These are phyloP conservation scores for Trichoderma aggressivum DNA, from an alignment of 2,329 filamentous ascomycete species.

Conservation along the genomic window DNA sequence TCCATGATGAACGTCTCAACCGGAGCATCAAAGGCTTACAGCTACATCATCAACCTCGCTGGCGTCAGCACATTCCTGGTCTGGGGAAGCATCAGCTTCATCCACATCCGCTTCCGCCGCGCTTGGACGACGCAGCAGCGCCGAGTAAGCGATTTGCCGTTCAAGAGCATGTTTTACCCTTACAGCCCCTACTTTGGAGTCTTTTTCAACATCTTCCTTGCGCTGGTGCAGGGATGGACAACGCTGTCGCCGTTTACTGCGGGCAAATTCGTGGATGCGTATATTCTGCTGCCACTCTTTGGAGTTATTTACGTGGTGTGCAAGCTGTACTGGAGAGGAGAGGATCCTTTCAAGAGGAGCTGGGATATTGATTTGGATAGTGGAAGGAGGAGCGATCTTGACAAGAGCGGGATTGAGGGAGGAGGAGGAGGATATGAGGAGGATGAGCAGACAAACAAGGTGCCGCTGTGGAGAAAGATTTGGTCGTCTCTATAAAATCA, in stretches of 20 bases:
- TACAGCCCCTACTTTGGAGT: constrained; percentile 59
- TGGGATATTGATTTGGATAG: constrained; percentile 56
- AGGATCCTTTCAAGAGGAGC: constrained; percentile 48
- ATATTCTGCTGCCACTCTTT: constrained; percentile 60
- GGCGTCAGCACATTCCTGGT: constrained; percentile 70
- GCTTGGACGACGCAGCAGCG: constrained; percentile 61
- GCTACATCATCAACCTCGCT: constrained; percentile 66
- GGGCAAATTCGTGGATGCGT: constrained; percentile 60
- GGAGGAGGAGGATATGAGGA: constrained; percentile 30
- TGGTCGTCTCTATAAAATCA: constrained; percentile 39
- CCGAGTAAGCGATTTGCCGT: constrained; percentile 51
- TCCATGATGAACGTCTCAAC: constrained; percentile 73
- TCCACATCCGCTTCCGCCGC: constrained; percentile 67
- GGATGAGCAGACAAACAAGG: constrained; percentile 26
- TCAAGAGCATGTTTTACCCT: constrained; percentile 52
- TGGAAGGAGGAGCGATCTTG: constrained; percentile 53
- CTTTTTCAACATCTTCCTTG: constrained; percentile 55
- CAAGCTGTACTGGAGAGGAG: constrained; percentile 50
- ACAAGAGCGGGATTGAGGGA: constrained; percentile 35
- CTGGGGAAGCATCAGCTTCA: constrained; percentile 68
- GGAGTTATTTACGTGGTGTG: constrained; percentile 53
- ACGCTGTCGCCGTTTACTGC: constrained; percentile 56
- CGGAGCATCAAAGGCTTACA: constrained; percentile 61
- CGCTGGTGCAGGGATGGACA: constrained; percentile 60
- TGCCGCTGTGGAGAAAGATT: constrained; percentile 42